Evolutionary conservation across 805 yeast genomes (phyloP).

Genomic region (Saccharomyces jurei): DNA sequence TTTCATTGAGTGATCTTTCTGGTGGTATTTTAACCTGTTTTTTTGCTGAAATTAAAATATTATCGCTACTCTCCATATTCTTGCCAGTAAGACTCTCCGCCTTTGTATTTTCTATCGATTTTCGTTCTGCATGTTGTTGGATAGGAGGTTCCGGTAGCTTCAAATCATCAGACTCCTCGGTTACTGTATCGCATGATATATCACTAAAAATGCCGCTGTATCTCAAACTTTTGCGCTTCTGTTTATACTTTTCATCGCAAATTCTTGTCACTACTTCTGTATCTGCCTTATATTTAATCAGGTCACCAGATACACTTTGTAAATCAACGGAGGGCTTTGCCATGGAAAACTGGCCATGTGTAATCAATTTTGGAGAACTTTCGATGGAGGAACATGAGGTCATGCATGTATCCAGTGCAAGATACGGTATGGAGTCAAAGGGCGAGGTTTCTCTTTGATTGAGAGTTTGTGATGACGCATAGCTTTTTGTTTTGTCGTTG

Average conservation of each 20-base stretch:
- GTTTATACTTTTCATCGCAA: slow-evolving; percentile 6
- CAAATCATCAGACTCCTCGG: neutral
- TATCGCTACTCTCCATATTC: neutral
- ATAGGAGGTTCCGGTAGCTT: neutral
- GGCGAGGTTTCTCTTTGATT: slow-evolving; percentile 8
- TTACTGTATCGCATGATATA: neutral
- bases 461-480: neutral
- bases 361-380: slow-evolving; percentile 17
- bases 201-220: slow-evolving; percentile 1
- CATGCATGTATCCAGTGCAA: slow-evolving; percentile 8
- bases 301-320: slow-evolving; percentile 31
- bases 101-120: neutral
- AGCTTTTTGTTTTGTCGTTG: neutral
- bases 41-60: neutral
- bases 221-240: neutral
- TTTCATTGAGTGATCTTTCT: neutral
- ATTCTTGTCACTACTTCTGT: slow-evolving; percentile 14
- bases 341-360: slow-evolving; percentile 19
- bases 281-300: slow-evolving; percentile 27
- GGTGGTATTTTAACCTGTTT: neutral
- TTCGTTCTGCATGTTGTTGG: neutral
- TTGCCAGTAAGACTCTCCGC: neutral
- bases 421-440: slow-evolving; percentile 13
- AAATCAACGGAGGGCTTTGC: slow-evolving; percentile 32
- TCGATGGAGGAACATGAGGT: slow-evolving; percentile 7